phyloP scores from a whole-genome alignment of 257 asterid genomes.

The Gynochthodes officinalis region DNA sequence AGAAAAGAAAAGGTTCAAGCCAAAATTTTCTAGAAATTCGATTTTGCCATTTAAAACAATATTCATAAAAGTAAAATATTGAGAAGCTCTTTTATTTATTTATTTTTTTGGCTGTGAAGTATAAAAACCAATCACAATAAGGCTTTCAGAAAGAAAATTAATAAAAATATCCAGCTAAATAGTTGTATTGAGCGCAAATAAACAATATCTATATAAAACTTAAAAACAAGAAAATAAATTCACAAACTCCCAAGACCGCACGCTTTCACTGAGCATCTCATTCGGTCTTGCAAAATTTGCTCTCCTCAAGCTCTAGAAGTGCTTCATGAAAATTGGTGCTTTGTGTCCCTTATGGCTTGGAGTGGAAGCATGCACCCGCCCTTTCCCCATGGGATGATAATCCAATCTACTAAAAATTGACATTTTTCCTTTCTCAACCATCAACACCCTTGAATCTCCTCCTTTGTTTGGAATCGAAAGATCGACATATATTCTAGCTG shows the following conservation, averaged over 20 bases:
- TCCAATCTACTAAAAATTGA: background rate
- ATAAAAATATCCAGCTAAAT: too few relatives aligned
- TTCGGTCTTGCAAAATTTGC: background rate
- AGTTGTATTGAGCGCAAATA: too few relatives aligned
- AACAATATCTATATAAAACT: too few relatives aligned
- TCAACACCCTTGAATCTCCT: background rate
- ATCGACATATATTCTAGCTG: background rate
- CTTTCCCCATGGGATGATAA: background rate
- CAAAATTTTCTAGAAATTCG: too few relatives aligned
- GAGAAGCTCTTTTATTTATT: too few relatives aligned
- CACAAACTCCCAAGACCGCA: background rate
- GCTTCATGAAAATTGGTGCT: background rate
- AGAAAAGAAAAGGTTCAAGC: too few relatives aligned
- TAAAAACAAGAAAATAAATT: too few relatives aligned
- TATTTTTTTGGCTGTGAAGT: too few relatives aligned
- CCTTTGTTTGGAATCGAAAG: background rate
- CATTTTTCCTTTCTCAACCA: background rate
- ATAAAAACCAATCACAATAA: too few relatives aligned
- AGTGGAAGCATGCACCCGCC: slow-evolving; percentile 1
- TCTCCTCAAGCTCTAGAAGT: background rate
- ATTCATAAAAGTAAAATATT: too few relatives aligned
- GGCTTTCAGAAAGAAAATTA: too few relatives aligned
- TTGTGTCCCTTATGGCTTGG: slow-evolving; percentile 16
- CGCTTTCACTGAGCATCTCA: background rate
- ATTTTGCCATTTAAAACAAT: too few relatives aligned